Evolutionary conservation across 2,329 filamentous ascomycete species (phyloP).

Genomic region (Alternaria burnsii): DNA sequence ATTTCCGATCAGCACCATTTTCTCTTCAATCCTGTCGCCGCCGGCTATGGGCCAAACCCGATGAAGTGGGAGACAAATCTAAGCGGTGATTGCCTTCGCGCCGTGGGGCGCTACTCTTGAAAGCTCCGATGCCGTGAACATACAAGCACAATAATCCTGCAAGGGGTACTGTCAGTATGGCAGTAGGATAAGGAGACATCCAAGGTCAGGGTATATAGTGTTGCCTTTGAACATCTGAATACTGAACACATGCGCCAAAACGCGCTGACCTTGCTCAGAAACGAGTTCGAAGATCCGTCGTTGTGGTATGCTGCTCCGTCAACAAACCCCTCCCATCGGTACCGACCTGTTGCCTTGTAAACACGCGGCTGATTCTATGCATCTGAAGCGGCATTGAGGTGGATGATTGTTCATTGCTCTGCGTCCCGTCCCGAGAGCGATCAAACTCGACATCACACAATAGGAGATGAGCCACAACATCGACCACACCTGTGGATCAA

Average conservation of each 20-base stretch:
- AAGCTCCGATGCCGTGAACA: neutral
- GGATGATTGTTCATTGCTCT: neutral
- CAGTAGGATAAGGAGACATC: neutral
- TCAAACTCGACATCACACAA: neutral
- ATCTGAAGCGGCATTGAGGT: neutral
- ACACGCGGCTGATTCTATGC: neutral
- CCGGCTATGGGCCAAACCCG: neutral
- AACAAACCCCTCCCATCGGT: neutral
- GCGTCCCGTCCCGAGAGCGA: neutral
- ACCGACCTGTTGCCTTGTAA: slow-evolving; percentile 4
- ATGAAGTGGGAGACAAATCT: neutral
- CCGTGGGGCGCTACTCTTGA: neutral
- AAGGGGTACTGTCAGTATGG: neutral
- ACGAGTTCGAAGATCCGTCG: neutral
- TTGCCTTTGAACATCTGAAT: neutral
- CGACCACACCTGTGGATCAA: neutral
- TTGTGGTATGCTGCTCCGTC: slow-evolving; percentile 3
- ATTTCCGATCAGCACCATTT: neutral
- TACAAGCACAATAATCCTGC: neutral
- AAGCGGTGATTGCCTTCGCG: neutral
- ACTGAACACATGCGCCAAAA: neutral
- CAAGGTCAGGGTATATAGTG: neutral
- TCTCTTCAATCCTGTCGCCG: neutral
- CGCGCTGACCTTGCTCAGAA: neutral
- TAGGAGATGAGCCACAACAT: neutral